Evolutionary conservation across 495 filamentous ascomycete genomes (phyloP), one percentile per base, ranked within the genome.

Genomic region (Hyaloscypha variabilis): DNA sequence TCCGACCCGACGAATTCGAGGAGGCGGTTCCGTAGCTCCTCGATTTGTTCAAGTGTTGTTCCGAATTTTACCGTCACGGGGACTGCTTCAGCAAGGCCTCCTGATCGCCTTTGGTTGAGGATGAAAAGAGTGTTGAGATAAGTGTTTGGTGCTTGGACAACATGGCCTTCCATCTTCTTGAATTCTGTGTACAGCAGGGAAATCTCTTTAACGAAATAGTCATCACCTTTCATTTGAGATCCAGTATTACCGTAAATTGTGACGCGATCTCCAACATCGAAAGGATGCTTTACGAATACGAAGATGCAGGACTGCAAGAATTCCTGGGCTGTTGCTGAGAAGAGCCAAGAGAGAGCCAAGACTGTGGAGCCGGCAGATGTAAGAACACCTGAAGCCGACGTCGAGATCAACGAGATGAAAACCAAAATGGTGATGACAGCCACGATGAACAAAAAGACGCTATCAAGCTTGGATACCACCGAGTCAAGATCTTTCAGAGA

Each of bases 201-300:
- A 52, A 97, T 94, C 68, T 97, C 91, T 62, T 96, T 94, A 60
- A 99, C 93, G 65, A 97, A 96, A 78, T 97, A 97, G 70, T 97
- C 93, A 72, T 97, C 94, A 26, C 93, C 93, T 21, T 83, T 81
- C 74, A 92, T 83, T 19, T 82, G 71, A 28, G 87, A 82, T 64
- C 94, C 95, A 0, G 94, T 88, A 73, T 96, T 97, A 52, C 93
- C 93, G 70, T 97, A 97, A 31, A 98, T 84, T 23, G 91, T 91
- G 2, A 98, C 92, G 60, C 94, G 87, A 76, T 98, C 94, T 66
- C 94, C 94, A 17, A 97, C 95, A 74, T 98, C 95, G 69, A 97
- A 98, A 5, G 94, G 94, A 74, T 98, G 94, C 80, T 98, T 98
- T 72, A 98, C 91, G 70, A 98, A 97, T 65, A 98, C 94, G 71